Conservation (phyloP, 75 land plant genomes). For the Cryptomeria japonica region DNA sequence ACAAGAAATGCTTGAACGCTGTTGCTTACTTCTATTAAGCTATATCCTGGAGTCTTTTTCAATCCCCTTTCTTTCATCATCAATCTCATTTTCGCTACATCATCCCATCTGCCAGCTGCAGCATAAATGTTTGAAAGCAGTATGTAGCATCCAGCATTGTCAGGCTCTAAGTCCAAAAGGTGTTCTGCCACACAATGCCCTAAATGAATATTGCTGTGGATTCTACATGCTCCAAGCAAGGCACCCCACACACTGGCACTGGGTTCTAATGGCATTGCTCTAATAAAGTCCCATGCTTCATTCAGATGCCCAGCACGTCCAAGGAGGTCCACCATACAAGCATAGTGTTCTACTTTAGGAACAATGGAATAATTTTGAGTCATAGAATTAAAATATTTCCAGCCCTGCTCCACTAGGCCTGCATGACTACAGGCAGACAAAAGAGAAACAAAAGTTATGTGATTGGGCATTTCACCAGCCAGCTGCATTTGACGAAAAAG, state of each 20-base stretch:
- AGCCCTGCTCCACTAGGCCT: slow-evolving; percentile 43
- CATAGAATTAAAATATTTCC: slow-evolving; percentile 3
- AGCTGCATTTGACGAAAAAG: slow-evolving; percentile 41
- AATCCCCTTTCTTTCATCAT: neutral
- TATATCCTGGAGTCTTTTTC: slow-evolving; percentile 6
- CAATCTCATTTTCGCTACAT: neutral
- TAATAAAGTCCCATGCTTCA: neutral
- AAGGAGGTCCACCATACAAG: slow-evolving; percentile 8
- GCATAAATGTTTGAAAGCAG: slow-evolving; percentile 8
- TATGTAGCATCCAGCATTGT: neutral
- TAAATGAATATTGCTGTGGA: slow-evolving; percentile 1
- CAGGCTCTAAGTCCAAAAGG: slow-evolving; percentile 2
- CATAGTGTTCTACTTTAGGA: neutral
- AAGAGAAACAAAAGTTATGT: slow-evolving; percentile 35
- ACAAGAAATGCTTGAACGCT: neutral
- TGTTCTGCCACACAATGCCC: neutral
- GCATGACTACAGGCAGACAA: slow-evolving; percentile 60
- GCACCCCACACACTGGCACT: neutral
- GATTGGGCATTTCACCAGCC: slow-evolving; percentile 29
- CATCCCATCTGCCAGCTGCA: neutral
- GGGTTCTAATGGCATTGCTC: slow-evolving; percentile 1
- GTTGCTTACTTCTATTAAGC: neutral
- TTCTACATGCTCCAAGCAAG: slow-evolving; percentile 3
- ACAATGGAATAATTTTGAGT: neutral
- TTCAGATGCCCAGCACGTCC: slow-evolving; percentile 10